Percentiles rank a stretch among this genome's conserved stretches.
Evolutionary conservation across 768 basidiomycete species (phyloP).

Genomic region (Neoboletus magnificus): DNA sequence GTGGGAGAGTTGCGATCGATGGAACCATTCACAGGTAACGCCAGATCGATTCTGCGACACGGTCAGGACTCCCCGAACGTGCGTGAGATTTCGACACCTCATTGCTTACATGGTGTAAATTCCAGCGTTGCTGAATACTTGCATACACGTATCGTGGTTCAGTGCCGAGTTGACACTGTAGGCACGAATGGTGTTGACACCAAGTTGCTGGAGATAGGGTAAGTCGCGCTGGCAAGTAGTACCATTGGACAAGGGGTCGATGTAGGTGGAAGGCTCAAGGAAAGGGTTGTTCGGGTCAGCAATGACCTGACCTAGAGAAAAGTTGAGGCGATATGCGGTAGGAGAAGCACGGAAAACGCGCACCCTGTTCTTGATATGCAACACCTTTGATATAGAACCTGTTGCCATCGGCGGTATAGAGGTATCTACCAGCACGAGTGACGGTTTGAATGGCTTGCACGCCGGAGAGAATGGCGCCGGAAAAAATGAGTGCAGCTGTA

Average conservation of each 20-base stretch:
- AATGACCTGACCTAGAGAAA: conserved; percentile 35
- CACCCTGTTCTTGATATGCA: conserved; percentile 83
- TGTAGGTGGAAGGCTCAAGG: conserved; percentile 68
- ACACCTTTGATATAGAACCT: conserved; percentile 89
- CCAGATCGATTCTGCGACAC: conserved; percentile 70
- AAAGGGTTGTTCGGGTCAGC: conserved; percentile 56
- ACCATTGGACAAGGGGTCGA: conserved; percentile 72
- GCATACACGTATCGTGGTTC: conserved; percentile 90
- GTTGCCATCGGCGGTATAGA: conserved; percentile 70
- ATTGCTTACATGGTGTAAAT: conserved; percentile 83
- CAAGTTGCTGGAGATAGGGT: conserved; percentile 69
- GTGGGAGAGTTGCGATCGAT: conserved; percentile 68
- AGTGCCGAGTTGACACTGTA: conserved; percentile 82
- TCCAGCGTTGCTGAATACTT: conserved; percentile 64
- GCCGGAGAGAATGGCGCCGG: conserved; percentile 41
- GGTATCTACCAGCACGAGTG: conserved; percentile 70
- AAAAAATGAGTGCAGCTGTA: conserved; percentile 33
- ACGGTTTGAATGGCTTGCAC: conserved; percentile 69
- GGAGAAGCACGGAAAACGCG: background rate
- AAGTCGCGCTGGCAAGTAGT: conserved; percentile 75
- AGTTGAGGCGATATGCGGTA: background rate
- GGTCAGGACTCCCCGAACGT: conserved; percentile 6
- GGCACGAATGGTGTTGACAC: conserved; percentile 78
- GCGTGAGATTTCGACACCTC: background rate
- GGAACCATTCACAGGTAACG: conserved; percentile 82